Evolutionary conservation across 768 basidiomycete species (phyloP).

Genomic region (Leccinum truebloodii): DNA sequence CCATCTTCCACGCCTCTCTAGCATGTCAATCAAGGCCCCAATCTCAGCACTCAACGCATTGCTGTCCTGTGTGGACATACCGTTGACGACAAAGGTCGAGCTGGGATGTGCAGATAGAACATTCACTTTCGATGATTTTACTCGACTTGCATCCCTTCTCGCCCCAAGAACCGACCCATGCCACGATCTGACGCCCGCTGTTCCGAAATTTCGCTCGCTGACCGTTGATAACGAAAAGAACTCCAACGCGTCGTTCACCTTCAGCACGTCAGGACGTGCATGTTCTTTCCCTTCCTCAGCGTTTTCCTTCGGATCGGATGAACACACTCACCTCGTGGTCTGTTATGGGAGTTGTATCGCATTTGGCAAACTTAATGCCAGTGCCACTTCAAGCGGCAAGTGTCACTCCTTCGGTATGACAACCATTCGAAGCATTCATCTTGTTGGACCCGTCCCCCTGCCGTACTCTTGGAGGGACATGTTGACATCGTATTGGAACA

Average conservation of each 20-base stretch:
- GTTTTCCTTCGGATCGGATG: neutral
- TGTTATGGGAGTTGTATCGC: neutral
- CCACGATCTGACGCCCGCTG: neutral
- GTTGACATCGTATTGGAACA: neutral
- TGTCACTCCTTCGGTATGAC: neutral
- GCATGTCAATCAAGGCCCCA: slow-evolving; percentile 1
- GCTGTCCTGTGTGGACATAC: slow-evolving; percentile 6
- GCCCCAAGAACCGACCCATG: neutral
- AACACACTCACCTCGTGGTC: slow-evolving; percentile 6
- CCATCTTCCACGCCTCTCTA: slow-evolving; percentile 1
- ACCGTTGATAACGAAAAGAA: neutral
- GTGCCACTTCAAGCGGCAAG: neutral
- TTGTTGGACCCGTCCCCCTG: neutral
- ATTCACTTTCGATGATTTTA: neutral
- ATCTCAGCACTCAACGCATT: slow-evolving; percentile 1
- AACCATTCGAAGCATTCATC: slow-evolving; percentile 1
- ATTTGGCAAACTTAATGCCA: too few relatives aligned
- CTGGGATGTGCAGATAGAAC: too few relatives aligned
- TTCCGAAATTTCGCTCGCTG: neutral
- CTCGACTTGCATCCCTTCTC: neutral
- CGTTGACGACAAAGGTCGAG: neutral
- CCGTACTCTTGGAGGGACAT: slow-evolving; percentile 5
- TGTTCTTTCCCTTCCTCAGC: neutral
- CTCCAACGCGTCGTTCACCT: neutral
- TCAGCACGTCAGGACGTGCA: neutral